Percentiles rank a stretch among this genome's conserved stretches.
These are phyloP conservation scores for Plantago elongata DNA, from an alignment of 257 asterid species.

Conservation along the genomic window DNA sequence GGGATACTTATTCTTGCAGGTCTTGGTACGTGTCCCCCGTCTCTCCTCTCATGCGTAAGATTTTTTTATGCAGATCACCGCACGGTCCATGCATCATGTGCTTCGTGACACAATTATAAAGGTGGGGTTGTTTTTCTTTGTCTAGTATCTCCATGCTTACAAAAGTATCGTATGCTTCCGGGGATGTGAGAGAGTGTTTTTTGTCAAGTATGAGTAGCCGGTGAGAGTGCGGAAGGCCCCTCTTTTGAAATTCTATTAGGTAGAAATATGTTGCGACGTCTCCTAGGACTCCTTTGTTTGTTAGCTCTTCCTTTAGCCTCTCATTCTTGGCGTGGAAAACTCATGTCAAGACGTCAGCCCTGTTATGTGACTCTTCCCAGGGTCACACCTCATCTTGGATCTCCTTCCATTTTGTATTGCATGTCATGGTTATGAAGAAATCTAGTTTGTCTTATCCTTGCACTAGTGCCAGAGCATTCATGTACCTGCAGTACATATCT, in stretches of 20 bases:
- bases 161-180: background rate
- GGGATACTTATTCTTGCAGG: background rate
- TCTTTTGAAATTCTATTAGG: constrained; percentile 12
- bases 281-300: background rate
- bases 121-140: background rate
- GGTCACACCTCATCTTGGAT: background rate
- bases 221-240: constrained; percentile 1
- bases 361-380: no score
- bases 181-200: background rate
- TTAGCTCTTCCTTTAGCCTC: background rate
- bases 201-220: background rate
- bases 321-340: background rate
- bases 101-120: background rate
- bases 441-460: constrained; percentile 1
- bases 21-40: no score
- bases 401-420: constrained; percentile 3
- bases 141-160: no score
- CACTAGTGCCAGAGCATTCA: constrained; percentile 7
- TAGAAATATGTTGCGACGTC: background rate
- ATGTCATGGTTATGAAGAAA: background rate
- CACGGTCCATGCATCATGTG: background rate
- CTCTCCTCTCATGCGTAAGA: background rate
- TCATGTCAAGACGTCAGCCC: background rate
- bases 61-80: background rate
- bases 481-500: background rate